Evolutionary conservation across 257 asterid species (phyloP).

Genomic region (Salvia hispanica): DNA sequence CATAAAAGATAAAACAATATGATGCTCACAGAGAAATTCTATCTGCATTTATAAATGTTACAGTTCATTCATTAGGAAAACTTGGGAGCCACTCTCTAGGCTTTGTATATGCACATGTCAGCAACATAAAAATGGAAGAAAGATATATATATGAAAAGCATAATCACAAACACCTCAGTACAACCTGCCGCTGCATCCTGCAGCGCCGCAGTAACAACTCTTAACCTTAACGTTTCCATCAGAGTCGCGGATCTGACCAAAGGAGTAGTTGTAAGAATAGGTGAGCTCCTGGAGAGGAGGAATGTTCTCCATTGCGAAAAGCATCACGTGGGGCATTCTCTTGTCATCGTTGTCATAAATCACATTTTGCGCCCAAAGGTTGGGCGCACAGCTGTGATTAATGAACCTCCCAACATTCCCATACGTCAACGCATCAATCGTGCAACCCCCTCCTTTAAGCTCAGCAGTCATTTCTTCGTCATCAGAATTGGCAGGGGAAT

Average conservation of each 20-base stretch:
- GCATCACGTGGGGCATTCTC: constrained; percentile 86
- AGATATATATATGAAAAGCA: not conserved
- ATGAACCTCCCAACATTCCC: constrained; percentile 87
- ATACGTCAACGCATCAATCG: constrained; percentile 68
- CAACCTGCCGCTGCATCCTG: constrained; percentile 74
- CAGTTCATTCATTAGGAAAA: not conserved
- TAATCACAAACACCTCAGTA: constrained; percentile 42
- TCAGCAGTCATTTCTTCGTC: constrained; percentile 37
- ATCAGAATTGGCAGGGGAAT: constrained; percentile 35
- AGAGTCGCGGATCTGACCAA: constrained; percentile 59
- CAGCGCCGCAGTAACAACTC: constrained; percentile 72
- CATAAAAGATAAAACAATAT: too few species aligned
- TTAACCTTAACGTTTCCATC: constrained; percentile 69
- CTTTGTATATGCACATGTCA: not conserved
- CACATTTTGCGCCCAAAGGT: constrained; percentile 81
- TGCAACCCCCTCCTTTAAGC: constrained; percentile 52
- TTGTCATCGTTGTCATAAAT: constrained; percentile 66
- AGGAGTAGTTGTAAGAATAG: constrained; percentile 66
- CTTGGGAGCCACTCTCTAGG: not conserved
- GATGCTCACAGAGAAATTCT: constrained; percentile 9
- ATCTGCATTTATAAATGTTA: too few species aligned
- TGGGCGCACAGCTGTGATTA: constrained; percentile 89
- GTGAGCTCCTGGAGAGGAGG: constrained; percentile 81
- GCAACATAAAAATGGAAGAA: not conserved
- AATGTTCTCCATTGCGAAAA: constrained; percentile 76